phyloP scores from a whole-genome alignment of 2,329 filamentous ascomycete genomes.

The Diplocarpon rosae region DNA sequence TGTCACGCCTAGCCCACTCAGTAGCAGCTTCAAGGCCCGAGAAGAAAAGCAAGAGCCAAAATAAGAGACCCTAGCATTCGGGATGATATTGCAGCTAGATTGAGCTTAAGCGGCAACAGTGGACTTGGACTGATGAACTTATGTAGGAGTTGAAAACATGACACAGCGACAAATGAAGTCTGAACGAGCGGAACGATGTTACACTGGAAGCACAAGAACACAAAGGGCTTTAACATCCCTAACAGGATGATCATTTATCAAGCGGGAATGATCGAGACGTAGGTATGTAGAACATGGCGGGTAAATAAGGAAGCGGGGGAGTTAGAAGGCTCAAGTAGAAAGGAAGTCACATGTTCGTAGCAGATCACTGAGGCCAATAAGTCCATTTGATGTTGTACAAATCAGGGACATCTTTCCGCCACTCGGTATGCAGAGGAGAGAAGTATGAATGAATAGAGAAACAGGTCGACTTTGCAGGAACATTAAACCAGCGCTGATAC shows the following conservation, averaged over 20 bases:
- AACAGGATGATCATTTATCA: slow-evolving; percentile 3
- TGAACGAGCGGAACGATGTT: slow-evolving; percentile 16
- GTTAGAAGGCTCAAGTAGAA: background rate
- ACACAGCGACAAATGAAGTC: slow-evolving; percentile 14
- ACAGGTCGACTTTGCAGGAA: too few relatives aligned
- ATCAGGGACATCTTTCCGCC: background rate
- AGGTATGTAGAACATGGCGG: background rate
- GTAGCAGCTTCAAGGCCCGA: slow-evolving; percentile 22
- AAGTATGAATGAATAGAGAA: too few relatives aligned
- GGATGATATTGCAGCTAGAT: slow-evolving; percentile 9
- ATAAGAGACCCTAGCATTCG: slow-evolving; percentile 20
- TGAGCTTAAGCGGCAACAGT: background rate
- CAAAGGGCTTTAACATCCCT: slow-evolving; percentile 10
- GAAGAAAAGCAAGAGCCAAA: slow-evolving; percentile 17
- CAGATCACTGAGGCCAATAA: background rate
- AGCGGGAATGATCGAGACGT: background rate
- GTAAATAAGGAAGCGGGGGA: background rate
- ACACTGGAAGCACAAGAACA: slow-evolving; percentile 14
- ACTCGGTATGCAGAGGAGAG: too few relatives aligned
- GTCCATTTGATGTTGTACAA: slow-evolving; percentile 1
- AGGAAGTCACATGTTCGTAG: too few relatives aligned
- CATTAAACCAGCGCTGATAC: too few relatives aligned
- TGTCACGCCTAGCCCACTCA: slow-evolving; percentile 20
- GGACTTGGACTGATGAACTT: background rate
- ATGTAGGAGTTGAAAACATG: slow-evolving; percentile 12